Percentiles rank a stretch among this genome's conserved stretches.
These are phyloP conservation scores for Xerocomellus dryophilus DNA, from an alignment of 768 basidiomycete species.

Conservation along the genomic window DNA sequence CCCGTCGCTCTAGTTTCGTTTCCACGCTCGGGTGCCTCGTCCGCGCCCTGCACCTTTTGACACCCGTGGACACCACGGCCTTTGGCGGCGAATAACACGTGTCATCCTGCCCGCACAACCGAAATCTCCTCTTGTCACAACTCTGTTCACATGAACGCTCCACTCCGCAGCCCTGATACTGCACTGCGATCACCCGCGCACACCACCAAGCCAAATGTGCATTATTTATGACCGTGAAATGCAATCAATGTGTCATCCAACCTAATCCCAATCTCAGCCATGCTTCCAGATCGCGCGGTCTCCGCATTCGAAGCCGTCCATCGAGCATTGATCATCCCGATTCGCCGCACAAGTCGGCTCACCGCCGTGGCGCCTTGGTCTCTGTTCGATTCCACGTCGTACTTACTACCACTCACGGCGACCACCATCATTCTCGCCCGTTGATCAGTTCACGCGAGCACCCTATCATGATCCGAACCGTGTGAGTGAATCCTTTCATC, in stretches of 20 bases:
- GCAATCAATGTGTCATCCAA: conserved; percentile 16
- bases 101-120: conserved; percentile 15
- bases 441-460: background rate
- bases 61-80: conserved; percentile 26
- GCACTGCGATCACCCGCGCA: conserved; percentile 9
- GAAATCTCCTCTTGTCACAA: conserved; percentile 12
- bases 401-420: background rate
- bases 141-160: conserved; percentile 20
- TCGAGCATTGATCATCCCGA: conserved; percentile 17
- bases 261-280: conserved; percentile 24
- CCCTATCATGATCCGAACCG: conserved; percentile 18
- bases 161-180: conserved; percentile 3
- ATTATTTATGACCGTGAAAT: conserved; percentile 14
- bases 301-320: conserved; percentile 11
- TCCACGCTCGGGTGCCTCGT: conserved; percentile 10
- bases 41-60: background rate
- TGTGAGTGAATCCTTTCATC: conserved; percentile 9
- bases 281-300: conserved; percentile 23
- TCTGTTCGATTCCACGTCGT: background rate
- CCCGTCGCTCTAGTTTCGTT: conserved; percentile 4
- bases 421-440: background rate
- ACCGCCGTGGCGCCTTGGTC: background rate
- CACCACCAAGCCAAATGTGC: conserved; percentile 4
- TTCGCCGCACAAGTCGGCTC: conserved; percentile 18
- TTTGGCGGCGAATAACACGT: conserved; percentile 13